Percentiles rank a stretch among this genome's conserved stretches.
Evolutionary conservation across 352 stramenopile genomes (phyloP).

Genomic region (Globisporangium alternatum): DNA sequence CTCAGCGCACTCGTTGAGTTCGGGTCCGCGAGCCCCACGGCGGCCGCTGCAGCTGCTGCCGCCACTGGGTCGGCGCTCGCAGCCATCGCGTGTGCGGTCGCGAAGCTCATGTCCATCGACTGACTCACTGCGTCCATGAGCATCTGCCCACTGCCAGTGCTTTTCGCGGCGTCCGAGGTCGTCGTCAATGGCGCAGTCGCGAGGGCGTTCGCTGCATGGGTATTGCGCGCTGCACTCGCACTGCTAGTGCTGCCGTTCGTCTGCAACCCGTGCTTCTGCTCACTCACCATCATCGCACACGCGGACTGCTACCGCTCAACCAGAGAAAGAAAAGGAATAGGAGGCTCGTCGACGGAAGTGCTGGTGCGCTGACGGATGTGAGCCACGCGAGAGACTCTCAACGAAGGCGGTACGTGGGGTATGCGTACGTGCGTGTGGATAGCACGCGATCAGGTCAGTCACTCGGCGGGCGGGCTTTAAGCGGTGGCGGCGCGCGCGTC

Average conservation of each 20-base stretch:
- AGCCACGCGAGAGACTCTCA: not conserved
- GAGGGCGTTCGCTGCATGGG: slow-evolving; percentile 9
- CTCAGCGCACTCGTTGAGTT: slow-evolving; percentile 7
- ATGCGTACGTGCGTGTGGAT: not conserved
- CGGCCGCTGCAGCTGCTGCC: slow-evolving; percentile 14
- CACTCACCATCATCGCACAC: slow-evolving; percentile 39
- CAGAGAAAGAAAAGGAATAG: not conserved
- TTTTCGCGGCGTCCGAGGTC: not conserved
- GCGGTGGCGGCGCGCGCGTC: slow-evolving; percentile 8
- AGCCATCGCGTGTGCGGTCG: slow-evolving; percentile 14
- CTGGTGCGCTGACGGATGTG: not conserved
- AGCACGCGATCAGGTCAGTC: no score
- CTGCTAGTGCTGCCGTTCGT: slow-evolving; percentile 3
- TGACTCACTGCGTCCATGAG: slow-evolving; percentile 3
- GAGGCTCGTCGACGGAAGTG: not conserved
- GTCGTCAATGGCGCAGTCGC: slow-evolving; percentile 8
- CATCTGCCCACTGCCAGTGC: not conserved
- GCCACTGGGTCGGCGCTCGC: slow-evolving; percentile 13
- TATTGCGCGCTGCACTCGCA: not conserved
- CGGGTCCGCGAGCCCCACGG: slow-evolving; percentile 18
- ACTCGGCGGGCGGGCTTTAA: not conserved
- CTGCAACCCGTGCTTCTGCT: slow-evolving; percentile 23
- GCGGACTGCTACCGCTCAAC: not conserved
- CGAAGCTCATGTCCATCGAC: slow-evolving; percentile 14
- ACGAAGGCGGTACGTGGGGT: not conserved